Base-by-base conservation (phyloP, 2,329 filamentous ascomycete genomes). In the Ambrosiella cleistominuta region DNA sequence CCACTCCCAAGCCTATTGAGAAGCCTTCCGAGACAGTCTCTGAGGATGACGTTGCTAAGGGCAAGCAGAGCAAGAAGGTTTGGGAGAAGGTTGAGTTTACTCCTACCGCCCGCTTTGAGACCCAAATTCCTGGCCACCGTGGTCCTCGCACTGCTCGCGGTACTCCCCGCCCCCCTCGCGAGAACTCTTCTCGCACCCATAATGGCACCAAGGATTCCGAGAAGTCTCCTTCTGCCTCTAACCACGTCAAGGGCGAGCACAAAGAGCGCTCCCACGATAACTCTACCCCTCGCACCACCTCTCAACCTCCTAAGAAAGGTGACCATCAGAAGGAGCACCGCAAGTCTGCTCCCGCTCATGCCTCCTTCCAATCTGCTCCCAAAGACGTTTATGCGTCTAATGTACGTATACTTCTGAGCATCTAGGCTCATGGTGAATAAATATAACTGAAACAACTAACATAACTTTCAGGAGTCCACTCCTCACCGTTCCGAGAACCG, bases 31-130 rank as follows among this genome's bases (percentile, higher is more conserved):
- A 80, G 19, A 75, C 40, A 8, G 7, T 76, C 11, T 76, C 81
- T 51, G 83, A 87, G 62, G 71, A 81, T 57, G 63, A 64, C 17
- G 64, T 71, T 61, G 65, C 66, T 54, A 78, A 78, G 65, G 66
- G 71, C 27, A 64, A 79, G 73, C 69, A 83, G 77, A 50, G 50
- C n/a, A 94, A 94, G 74, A 82, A 86, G 65, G 87, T 89, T 66
- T 97, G 93, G 91, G 82, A 87, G 60, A 78, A 82, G 1, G 80
- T 96, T 59, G 81, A 84, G 39, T 91, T 90, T 66, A 88, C 87
- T 11, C 91, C 89, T 7, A 85, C 81, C 12, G 88, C 93, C 54
- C 83, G 83, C 60, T 97, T 95, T 70, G 85, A 88, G 68, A 96
- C 93, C 0, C 88, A 86, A 36, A 69, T 95, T 45, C 81, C 83